Base-by-base conservation (phyloP, 129 eudicot species). In the Lactuca saligna region DNA sequence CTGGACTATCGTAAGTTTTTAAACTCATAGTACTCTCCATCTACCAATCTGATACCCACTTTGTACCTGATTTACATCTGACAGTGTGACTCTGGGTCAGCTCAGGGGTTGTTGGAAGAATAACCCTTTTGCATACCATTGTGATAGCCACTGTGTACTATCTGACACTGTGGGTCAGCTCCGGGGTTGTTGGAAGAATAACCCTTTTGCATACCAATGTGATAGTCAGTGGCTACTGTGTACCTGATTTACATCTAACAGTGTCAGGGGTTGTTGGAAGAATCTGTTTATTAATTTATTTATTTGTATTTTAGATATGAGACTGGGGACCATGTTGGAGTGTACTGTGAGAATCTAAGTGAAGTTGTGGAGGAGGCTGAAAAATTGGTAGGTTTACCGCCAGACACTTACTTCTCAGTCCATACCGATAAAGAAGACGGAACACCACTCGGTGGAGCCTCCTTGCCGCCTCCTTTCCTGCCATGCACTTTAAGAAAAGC, bases 301-400 rank as follows among this genome's bases (percentile, higher is more conserved):
- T 38, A 25, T 53, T 72, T 53, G 15, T 63, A 35, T 25, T 62
- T 68, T 84, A 93, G 98, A 56, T 93, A 93, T 78, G 98, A 89
- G 76, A 93, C 98, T 12, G 98, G 98, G 61, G 98, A 93, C 68
- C 98, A 93, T 79, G 97, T 93, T 78, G 98, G 98, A 59, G 97
- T 93, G 25, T 93, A 83, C 78, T 87, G 95, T 78, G 98, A 93
- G 75, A 93, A 93, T 76, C 71, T 81, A 70, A 70, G 75, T 81
- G 98, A 93, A 75, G 78, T 78, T 41, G 98, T 93, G 17, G 91
- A 84, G 25, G 97, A 89, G 65, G 97, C 92, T 49, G 96, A 81
- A 77, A 89, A 83, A 59, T 73, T 93, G 54, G 57, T 93, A 32
- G 83, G 84, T 58, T 44, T 93, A 64, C 69, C 95, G 3, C 83